Evolutionary conservation across 306 rosid genomes (phyloP).

Genomic region (Lathyrus sativus): DNA sequence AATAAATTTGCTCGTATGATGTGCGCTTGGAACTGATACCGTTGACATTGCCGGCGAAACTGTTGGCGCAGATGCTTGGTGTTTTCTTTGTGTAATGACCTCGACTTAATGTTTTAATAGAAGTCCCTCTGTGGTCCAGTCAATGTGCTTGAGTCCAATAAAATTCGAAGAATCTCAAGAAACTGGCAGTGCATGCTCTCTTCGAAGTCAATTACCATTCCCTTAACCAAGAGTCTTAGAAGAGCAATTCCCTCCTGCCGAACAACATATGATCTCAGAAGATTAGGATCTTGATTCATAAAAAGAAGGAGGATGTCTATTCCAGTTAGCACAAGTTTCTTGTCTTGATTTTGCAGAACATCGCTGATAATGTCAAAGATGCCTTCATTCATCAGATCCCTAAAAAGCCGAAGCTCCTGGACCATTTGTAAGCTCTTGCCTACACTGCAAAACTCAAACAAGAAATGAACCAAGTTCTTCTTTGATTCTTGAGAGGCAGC

Average conservation of each 20-base stretch:
- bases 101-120: no score
- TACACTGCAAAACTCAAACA: conserved; percentile 88
- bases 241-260: conserved; percentile 83
- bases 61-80: no score
- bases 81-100: no score
- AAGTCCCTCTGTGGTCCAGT: conserved; percentile 94
- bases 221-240: conserved; percentile 84
- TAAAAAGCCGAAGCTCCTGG: conserved; percentile 85
- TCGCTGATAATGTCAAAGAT: conserved; percentile 77
- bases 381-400: conserved; percentile 97
- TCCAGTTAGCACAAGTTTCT: conserved; percentile 85
- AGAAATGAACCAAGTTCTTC: conserved; percentile 88
- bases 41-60: no score
- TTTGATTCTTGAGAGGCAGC: conserved; percentile 76
- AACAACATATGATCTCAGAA: conserved; percentile 88
- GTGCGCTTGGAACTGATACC: no score
- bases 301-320: conserved; percentile 97
- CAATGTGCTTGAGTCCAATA: conserved; percentile 80
- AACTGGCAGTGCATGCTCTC: conserved; percentile 96
- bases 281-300: conserved; percentile 94
- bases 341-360: conserved; percentile 80
- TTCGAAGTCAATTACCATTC: conserved; percentile 89
- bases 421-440: conserved; percentile 96
- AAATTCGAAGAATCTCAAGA: conserved; percentile 93
- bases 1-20: no score